Evolutionary conservation across 2,329 filamentous ascomycete species (phyloP).

Genomic region (Aspergillus pseudoviridinutans): DNA sequence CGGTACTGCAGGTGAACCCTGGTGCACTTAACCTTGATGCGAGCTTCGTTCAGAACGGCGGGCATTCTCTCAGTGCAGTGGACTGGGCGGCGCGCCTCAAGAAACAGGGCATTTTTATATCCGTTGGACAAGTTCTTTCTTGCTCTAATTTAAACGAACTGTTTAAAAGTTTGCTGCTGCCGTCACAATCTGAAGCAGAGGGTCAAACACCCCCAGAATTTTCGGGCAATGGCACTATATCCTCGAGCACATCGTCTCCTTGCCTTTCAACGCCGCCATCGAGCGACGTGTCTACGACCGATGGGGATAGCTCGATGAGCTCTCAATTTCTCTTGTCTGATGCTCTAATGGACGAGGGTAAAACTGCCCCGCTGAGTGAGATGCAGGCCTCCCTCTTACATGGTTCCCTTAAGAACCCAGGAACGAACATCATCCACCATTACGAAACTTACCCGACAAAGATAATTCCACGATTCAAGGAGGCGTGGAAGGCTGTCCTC

Average conservation of each 20-base stretch:
- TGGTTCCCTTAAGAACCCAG: not conserved
- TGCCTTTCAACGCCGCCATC: no score
- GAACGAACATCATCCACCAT: not conserved
- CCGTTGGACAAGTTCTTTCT: not conserved
- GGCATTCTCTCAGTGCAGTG: not conserved
- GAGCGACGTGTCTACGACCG: no score
- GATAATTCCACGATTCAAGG: not conserved
- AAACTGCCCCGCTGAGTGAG: not conserved
- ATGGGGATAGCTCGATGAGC: not conserved
- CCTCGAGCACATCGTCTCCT: no score
- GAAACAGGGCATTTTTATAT: not conserved
- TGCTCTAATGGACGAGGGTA: no score
- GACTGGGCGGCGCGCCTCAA: not conserved
- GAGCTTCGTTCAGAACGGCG: not conserved
- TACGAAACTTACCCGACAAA: not conserved
- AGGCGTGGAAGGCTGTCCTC: not conserved
- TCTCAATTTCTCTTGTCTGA: no score
- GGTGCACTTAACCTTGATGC: not conserved
- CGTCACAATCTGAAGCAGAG: no score
- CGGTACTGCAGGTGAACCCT: not conserved
- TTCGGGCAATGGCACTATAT: no score
- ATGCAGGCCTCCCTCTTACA: not conserved
- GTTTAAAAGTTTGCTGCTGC: not conserved
- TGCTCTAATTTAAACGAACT: not conserved
- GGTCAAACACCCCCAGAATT: no score